Percentiles rank a stretch among this genome's conserved stretches.
Conservation (phyloP, 192 early-diverging fungal genomes). For the Polychytrium aggregatum region DNA sequence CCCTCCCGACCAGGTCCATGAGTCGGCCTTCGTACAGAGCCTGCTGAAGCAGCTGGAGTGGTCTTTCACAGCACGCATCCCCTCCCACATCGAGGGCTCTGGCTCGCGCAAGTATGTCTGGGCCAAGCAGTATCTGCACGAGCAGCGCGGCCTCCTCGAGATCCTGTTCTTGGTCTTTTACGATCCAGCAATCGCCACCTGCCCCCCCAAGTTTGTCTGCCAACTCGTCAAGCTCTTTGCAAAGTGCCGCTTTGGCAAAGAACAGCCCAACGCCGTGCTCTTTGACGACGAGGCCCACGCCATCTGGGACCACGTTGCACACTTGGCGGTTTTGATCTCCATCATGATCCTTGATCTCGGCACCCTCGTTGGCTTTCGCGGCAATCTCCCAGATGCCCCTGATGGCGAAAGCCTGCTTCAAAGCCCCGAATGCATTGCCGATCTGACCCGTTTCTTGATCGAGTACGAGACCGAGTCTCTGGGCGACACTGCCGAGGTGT, state of each 20-base stretch:
- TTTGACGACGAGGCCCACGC: constrained; percentile 17
- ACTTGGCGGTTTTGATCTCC: constrained; percentile 20
- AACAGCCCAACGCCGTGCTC: constrained; percentile 21
- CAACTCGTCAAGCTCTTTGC: constrained; percentile 3
- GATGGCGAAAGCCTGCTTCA: no score
- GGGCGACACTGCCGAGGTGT: no score
- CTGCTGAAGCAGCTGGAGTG: constrained; percentile 12
- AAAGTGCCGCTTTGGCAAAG: constrained; percentile 14
- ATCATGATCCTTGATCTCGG: constrained; percentile 10
- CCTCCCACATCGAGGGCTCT: constrained; percentile 9
- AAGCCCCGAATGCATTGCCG: no score
- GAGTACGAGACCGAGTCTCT: no score
- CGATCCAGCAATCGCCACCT: constrained; percentile 4
- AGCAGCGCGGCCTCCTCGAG: constrained; percentile 24
- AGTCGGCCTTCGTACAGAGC: constrained; percentile 8
- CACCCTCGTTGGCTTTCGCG: background rate
- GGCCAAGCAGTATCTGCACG: constrained; percentile 24
- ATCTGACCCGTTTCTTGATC: no score
- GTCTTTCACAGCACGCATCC: constrained; percentile 4
- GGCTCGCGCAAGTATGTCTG: constrained; percentile 16
- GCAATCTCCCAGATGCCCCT: no score
- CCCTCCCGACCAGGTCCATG: no score
- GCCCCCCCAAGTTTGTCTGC: constrained; percentile 1
- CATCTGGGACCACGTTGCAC: constrained; percentile 10
- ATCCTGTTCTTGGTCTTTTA: constrained; percentile 30